Evolutionary conservation across 768 basidiomycete genomes (phyloP), one percentile per base, ranked within the genome.

Genomic region (Suillus brevipes): DNA sequence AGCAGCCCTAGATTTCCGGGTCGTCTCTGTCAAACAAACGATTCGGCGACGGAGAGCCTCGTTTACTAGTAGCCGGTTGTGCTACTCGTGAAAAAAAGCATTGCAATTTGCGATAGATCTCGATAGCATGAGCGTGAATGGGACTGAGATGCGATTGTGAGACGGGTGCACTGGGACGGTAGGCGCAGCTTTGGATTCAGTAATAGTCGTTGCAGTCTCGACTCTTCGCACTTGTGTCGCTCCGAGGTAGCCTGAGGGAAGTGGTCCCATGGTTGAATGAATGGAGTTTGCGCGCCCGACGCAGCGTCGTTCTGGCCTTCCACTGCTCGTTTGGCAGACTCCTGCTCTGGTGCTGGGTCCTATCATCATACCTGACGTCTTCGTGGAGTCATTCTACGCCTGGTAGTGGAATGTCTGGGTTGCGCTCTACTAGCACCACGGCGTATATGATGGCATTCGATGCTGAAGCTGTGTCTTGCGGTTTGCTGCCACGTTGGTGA

Each of bases 41-140:
- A 8, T 6, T 36, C 34, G 34, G 34, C 34, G 34, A 36, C 34
- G 71, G 13, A 94, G 76, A 12, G 95, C 95, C 45, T 89, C 85
- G 67, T 95, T n/a, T n/a, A n/a, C 90, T 58, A 94, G 80, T 13
- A 47, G n/a, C 65, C 89, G 79, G 45, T 92, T 87, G 50, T 77
- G 78, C 73, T 92, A 89, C 74, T 97, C 95, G 52, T 84, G 81
- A 49, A 86, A 81, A 36, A 94, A 20, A 12, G 95, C 94, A 23
- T 77, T 81, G 38, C 83, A 77, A 74, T 97, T 77, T 81, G 38
- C 83, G 77, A 74, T 97, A 97, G 14, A 88, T 68, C 9, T 84
- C 83, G 53, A 94, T 78, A 6, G 92, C 91, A 53, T 73, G 78
- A 49, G 74, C 71, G 36, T 85, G 77, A 23, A 50, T 70, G 12